Evolutionary conservation across 2,329 filamentous ascomycete species (phyloP), one percentile per base, ranked within the genome.

Genomic region (Xenosphaeropsis pyriputrescens): DNA sequence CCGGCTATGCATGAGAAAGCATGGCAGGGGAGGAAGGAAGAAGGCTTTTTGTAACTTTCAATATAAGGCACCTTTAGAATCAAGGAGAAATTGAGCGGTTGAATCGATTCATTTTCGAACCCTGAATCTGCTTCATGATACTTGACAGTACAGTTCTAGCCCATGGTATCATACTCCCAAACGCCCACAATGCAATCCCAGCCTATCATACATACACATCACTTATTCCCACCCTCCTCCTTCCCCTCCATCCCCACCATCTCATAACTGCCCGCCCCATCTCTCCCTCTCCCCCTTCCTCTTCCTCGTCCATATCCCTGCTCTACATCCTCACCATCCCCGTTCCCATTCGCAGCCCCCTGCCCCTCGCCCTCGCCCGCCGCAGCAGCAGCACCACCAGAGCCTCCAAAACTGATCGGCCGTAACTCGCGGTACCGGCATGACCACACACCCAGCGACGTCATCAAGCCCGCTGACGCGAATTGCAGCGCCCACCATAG

Each of bases 341-440:
- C 39, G 9, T 41, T 44, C 18, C 39, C 45, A 14, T 42, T 43
- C 50, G 37, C 42, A 18, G 35, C 36, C 37, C 38, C 45, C 38
- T 17, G 39, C 30, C 36, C 41, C 38, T 42, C 47, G 19, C 41
- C 47, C 26, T 45, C n/a, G 36, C 38, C 43, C 9, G 43, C 37
- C 36, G 41, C 47, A n/a, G 52, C 50, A 14, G 39, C 33, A 11
- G 33, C 32, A 3, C 47, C 34, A 39, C 51, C 49, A 33, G 60
- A 64, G 2, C 79, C 79, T 15, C 85, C 85, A 53, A 96, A 95
- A 41, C 74, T 79, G 49, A 96, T 93, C 9, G 91, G 89, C 51
- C 76, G 71, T 39, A 98, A 63, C 60, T 98, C 91, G 43, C 89
- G 71, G 67, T 86, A 93, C 52, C 79, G 85, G 55, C 89, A 96